Evolutionary conservation across 176 grass and related monocot genomes (phyloP).

Genomic region (Bonia amplexicaulis): DNA sequence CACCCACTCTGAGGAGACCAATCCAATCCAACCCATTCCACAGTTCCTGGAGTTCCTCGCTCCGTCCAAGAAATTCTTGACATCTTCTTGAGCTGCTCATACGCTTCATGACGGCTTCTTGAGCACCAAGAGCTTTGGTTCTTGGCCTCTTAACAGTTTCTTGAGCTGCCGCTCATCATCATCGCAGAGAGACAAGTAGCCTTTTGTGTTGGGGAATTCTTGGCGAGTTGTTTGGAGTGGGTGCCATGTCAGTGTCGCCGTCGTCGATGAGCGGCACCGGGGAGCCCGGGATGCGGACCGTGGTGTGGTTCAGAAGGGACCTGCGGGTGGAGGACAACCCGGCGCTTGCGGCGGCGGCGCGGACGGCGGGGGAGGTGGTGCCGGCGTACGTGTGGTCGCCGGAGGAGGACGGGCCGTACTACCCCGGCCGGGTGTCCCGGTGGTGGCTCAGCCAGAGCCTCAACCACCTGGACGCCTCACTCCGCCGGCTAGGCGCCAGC

Average conservation of each 20-base stretch:
- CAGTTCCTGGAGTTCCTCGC: constrained; percentile 22
- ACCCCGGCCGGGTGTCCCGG: constrained; percentile 86
- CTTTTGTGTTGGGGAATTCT: background rate
- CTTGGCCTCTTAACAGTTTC: background rate
- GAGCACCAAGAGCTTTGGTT: constrained; percentile 9
- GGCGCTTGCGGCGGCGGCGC: constrained; percentile 61
- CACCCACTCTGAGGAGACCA: constrained; percentile 16
- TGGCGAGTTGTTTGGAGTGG: constrained; percentile 16
- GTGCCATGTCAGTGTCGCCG: constrained; percentile 39
- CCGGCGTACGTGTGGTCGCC: constrained; percentile 80
- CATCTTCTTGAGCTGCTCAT: constrained; percentile 12
- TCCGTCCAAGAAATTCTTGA: background rate
- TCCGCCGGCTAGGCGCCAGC: constrained; percentile 72
- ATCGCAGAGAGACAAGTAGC: background rate
- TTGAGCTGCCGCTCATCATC: constrained; percentile 17
- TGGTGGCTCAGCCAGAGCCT: constrained; percentile 98
- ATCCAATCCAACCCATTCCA: constrained; percentile 27
- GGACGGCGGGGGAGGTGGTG: constrained; percentile 62
- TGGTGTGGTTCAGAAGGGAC: constrained; percentile 94
- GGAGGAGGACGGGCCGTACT: constrained; percentile 81
- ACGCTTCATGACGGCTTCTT: background rate
- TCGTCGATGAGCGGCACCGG: constrained; percentile 46
- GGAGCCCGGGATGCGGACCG: constrained; percentile 39
- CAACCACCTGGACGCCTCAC: constrained; percentile 78
- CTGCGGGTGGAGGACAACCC: constrained; percentile 92